A percentile compares a stretch with the other conserved stretches of the same genome.
These are phyloP conservation scores for Lichtheimia hyalospora DNA, from an alignment of 371 early-diverging fungal genomes.

Conservation along the genomic window DNA sequence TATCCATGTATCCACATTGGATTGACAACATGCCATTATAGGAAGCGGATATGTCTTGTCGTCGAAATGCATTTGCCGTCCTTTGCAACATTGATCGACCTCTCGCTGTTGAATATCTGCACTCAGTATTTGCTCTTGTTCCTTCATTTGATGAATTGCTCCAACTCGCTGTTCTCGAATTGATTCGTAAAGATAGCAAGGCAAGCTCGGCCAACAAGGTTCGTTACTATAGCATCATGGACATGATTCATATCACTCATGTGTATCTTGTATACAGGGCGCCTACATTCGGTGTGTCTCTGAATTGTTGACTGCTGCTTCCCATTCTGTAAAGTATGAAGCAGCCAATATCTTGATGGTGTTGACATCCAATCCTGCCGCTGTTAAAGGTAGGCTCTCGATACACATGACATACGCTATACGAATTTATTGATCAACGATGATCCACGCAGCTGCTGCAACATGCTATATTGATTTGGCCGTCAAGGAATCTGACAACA, in stretches of 20 bases:
- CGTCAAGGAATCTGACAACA: slow-evolving; percentile 94
- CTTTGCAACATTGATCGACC: slow-evolving; percentile 76
- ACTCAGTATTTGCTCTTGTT: slow-evolving; percentile 72
- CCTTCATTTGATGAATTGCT: slow-evolving; percentile 85
- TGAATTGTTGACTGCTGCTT: slow-evolving; percentile 76
- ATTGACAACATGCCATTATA: slow-evolving; percentile 21
- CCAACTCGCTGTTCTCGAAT: slow-evolving; percentile 91
- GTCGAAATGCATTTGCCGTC: slow-evolving; percentile 93
- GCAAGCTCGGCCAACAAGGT: slow-evolving; percentile 81
- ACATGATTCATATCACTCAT: background rate
- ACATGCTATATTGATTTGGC: slow-evolving; percentile 87
- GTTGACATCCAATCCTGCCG: slow-evolving; percentile 85
- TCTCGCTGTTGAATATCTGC: slow-evolving; percentile 84
- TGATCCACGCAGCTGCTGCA: slow-evolving; percentile 71
- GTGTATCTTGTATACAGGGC: slow-evolving; percentile 40
- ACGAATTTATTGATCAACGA: no score
- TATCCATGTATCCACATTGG: background rate
- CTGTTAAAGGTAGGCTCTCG: slow-evolving; percentile 73
- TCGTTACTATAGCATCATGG: background rate
- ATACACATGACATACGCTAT: no score
- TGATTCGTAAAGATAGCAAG: slow-evolving; percentile 91
- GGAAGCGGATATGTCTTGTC: slow-evolving; percentile 92
- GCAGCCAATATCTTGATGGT: slow-evolving; percentile 91
- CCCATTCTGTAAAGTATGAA: slow-evolving; percentile 94
- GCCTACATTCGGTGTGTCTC: slow-evolving; percentile 89